A percentile compares a stretch with the other conserved stretches of the same genome.
Evolutionary conservation across 768 basidiomycete species (phyloP).

Genomic region (Saitozyma podzolica): DNA sequence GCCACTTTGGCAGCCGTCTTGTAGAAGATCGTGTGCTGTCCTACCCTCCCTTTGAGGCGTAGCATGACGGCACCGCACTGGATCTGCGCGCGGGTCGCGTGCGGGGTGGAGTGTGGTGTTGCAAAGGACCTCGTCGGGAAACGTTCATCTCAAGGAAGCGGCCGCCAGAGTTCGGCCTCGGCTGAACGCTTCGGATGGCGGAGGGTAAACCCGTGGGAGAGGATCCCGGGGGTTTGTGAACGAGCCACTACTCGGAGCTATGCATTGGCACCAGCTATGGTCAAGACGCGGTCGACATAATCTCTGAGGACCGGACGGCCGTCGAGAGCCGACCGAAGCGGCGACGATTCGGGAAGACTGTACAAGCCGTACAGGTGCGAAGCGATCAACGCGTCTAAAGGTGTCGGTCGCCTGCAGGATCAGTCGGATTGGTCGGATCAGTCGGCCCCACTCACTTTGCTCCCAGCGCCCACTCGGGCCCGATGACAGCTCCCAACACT

Average conservation of each 20-base stretch:
- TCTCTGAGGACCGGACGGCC: conserved; percentile 11
- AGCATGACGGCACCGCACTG: too few relatives aligned
- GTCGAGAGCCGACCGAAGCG: conserved; percentile 8
- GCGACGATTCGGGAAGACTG: conserved; percentile 9
- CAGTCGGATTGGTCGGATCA: not conserved
- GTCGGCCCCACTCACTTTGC: conserved; percentile 20
- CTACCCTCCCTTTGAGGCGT: too few relatives aligned
- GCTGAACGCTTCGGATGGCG: not conserved
- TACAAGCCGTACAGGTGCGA: conserved; percentile 33
- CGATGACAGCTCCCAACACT: conserved; percentile 14
- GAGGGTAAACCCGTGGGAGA: too few relatives aligned
- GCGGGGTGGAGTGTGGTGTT: not conserved
- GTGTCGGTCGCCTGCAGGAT: conserved; percentile 27
- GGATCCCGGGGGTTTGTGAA: not conserved
- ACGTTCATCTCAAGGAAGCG: not conserved
- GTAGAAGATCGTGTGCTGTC: too few relatives aligned
- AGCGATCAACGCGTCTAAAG: conserved; percentile 41
- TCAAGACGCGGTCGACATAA: conserved; percentile 31
- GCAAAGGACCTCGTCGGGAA: not conserved
- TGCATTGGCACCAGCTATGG: conserved; percentile 11
- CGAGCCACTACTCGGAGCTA: not conserved
- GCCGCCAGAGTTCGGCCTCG: not conserved
- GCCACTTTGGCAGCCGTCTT: too few relatives aligned
- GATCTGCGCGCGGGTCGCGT: too few relatives aligned
- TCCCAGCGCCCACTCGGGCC: conserved; percentile 31